phyloP scores from a whole-genome alignment of 2,329 filamentous ascomycete genomes.

The Alternaria panax region DNA sequence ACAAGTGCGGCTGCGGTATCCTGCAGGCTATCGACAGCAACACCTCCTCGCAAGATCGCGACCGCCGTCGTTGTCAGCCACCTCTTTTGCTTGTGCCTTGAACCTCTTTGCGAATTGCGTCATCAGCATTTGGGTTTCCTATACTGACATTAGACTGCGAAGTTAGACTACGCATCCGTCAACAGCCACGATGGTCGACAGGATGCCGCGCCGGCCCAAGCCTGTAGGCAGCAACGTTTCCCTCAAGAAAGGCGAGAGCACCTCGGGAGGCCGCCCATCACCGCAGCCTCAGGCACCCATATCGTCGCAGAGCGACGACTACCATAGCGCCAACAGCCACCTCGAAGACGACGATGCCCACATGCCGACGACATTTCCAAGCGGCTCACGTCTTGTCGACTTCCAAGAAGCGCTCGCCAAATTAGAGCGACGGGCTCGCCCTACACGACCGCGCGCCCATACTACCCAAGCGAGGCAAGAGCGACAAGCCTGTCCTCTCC shows the following conservation, averaged over 20 bases:
- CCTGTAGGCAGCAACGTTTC: constrained; percentile 17
- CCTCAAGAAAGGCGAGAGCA: not conserved
- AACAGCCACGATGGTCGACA: not conserved
- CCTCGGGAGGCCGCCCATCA: not conserved
- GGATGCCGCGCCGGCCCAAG: not conserved
- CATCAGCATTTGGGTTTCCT: not conserved
- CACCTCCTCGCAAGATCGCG: not conserved
- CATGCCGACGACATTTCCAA: not conserved
- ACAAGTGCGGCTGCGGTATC: not conserved
- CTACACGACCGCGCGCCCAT: not conserved
- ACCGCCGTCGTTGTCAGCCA: not conserved
- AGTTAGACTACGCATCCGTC: not conserved
- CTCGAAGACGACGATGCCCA: not conserved
- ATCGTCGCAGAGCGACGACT: not conserved
- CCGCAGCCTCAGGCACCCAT: not conserved
- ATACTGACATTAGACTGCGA: not conserved
- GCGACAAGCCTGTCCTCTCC: too few relatives aligned
- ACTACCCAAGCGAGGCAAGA: too few relatives aligned
- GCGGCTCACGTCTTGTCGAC: not conserved
- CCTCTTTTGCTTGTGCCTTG: not conserved
- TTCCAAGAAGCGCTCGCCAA: not conserved
- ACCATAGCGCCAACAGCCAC: too few relatives aligned
- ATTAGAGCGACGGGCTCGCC: not conserved
- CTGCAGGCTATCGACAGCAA: not conserved
- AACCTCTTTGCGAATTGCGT: not conserved